A percentile compares a stretch with the other conserved stretches of the same genome.
Conservation (phyloP, 768 basidiomycete species). For the Scleroderma citrinum region DNA sequence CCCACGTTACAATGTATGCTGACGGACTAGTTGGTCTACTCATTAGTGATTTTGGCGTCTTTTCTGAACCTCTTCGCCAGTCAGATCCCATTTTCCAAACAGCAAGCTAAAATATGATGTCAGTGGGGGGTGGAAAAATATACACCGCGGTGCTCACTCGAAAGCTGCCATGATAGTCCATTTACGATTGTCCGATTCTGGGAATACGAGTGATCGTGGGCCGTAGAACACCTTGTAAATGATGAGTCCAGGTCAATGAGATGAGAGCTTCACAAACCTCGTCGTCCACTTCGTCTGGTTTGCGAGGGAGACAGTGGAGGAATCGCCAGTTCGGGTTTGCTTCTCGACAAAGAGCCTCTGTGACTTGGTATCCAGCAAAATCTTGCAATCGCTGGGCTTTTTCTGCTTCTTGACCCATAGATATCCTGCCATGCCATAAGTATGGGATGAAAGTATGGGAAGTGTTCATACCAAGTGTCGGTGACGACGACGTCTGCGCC, state of each 20-base stretch:
- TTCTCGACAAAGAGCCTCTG: slow-evolving; percentile 74
- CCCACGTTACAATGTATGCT: too few species aligned
- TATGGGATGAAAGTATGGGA: too few species aligned
- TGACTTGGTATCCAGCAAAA: slow-evolving; percentile 92
- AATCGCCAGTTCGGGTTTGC: slow-evolving; percentile 90
- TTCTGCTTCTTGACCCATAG: slow-evolving; percentile 98
- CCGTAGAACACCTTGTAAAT: slow-evolving; percentile 80
- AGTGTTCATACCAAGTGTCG: slow-evolving; percentile 76
- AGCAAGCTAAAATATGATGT: slow-evolving; percentile 17
- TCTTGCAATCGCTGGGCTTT: slow-evolving; percentile 79
- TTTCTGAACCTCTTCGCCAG: slow-evolving; percentile 17
- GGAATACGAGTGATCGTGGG: slow-evolving; percentile 85
- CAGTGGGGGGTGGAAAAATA: not conserved
- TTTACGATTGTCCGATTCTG: slow-evolving; percentile 93
- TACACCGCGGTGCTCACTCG: slow-evolving; percentile 49
- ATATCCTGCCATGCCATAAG: slow-evolving; percentile 58
- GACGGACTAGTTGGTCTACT: too few species aligned
- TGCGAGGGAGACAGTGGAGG: slow-evolving; percentile 93
- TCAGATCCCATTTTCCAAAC: slow-evolving; percentile 44
- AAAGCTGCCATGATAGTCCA: slow-evolving; percentile 95
- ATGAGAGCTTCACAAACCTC: slow-evolving; percentile 47
- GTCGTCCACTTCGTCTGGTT: slow-evolving; percentile 91
- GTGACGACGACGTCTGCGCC: slow-evolving; percentile 95
- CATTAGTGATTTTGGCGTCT: too few species aligned
- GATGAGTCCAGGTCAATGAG: slow-evolving; percentile 1